phyloP scores from a whole-genome alignment of 2,329 filamentous ascomycete species.

The Fusarium odoratissimum region DNA sequence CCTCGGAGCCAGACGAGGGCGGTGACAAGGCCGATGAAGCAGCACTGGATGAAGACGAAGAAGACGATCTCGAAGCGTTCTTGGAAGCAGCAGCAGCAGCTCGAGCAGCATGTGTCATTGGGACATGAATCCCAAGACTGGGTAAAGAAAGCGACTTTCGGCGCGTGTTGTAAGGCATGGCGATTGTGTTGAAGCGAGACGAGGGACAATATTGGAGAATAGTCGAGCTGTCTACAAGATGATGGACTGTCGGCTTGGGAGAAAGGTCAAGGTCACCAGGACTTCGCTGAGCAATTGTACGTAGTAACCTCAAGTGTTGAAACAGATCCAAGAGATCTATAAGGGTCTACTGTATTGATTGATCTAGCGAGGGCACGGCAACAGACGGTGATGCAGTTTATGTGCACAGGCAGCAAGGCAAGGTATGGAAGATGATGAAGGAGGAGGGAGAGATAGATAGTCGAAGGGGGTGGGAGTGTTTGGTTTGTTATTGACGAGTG shows the following conservation, averaged over 20 bases:
- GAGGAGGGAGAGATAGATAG: constrained; percentile 23
- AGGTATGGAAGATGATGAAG: constrained; percentile 7
- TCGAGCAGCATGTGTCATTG: constrained; percentile 72
- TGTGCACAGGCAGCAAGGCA: constrained; percentile 9
- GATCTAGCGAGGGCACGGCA: constrained; percentile 29
- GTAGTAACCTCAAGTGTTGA: constrained; percentile 26
- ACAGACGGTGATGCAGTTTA: constrained; percentile 14
- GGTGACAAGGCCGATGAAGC: constrained; percentile 48
- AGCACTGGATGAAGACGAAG: constrained; percentile 45
- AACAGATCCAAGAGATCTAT: constrained; percentile 32
- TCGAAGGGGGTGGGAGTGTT: constrained; percentile 37
- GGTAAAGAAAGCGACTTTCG: constrained; percentile 94
- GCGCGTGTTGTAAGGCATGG: constrained; percentile 95
- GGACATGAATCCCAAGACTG: constrained; percentile 90
- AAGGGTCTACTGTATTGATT: constrained; percentile 26
- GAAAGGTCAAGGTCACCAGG: constrained; percentile 24
- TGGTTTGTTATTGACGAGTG: constrained; percentile 42
- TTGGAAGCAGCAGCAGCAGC: constrained; percentile 62
- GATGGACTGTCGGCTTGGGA: constrained; percentile 31
- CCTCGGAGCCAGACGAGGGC: constrained; percentile 46
- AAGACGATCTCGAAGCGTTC: constrained; percentile 47
- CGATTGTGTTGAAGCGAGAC: constrained; percentile 23
- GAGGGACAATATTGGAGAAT: constrained; percentile 6
- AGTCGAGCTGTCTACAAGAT: constrained; percentile 29
- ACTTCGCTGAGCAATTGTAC: constrained; percentile 35